Evolutionary conservation across 176 grass and related monocot genomes (phyloP).

Genomic region (Puya raimondii): DNA sequence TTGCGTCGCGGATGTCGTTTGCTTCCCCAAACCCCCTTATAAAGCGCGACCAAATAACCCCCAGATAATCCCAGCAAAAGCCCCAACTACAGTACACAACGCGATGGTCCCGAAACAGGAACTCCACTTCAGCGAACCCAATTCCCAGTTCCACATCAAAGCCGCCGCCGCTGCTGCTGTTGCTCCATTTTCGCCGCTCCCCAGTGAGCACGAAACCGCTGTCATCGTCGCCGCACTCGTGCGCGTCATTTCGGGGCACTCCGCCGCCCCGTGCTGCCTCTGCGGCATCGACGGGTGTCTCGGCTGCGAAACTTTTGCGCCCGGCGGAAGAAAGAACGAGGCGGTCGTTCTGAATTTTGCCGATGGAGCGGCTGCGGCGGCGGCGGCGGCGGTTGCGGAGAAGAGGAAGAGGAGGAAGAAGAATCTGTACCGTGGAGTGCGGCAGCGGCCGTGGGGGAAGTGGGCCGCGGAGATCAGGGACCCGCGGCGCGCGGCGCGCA

Average conservation of each 20-base stretch:
- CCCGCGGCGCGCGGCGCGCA: slow-evolving; percentile 12
- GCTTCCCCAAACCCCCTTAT: too few species aligned
- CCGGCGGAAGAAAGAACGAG: too few species aligned
- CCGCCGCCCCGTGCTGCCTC: slow-evolving; percentile 31
- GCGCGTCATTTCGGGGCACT: slow-evolving; percentile 55
- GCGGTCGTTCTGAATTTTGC: slow-evolving; percentile 57
- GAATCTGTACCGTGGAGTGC: slow-evolving; percentile 15
- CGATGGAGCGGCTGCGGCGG: neutral
- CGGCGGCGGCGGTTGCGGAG: neutral
- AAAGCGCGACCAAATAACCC: neutral
- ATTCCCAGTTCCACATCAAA: too few species aligned
- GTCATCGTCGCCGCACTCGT: slow-evolving; percentile 58
- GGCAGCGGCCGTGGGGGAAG: slow-evolving; percentile 21
- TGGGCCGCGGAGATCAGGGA: slow-evolving; percentile 22
- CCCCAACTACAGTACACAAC: neutral
- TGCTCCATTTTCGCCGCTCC: slow-evolving; percentile 1
- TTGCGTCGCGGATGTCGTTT: too few species aligned
- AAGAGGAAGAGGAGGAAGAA: slow-evolving; percentile 4
- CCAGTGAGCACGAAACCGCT: slow-evolving; percentile 38
- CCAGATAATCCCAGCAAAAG: neutral
- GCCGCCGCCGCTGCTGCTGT: too few species aligned
- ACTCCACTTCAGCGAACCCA: too few species aligned
- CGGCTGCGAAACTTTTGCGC: too few species aligned
- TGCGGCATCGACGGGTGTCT: slow-evolving; percentile 56
- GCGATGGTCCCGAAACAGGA: slow-evolving; percentile 26